These are phyloP conservation scores for Diplocarpon mali DNA, from an alignment of 2,329 filamentous ascomycete genomes.

Conservation along the genomic window DNA sequence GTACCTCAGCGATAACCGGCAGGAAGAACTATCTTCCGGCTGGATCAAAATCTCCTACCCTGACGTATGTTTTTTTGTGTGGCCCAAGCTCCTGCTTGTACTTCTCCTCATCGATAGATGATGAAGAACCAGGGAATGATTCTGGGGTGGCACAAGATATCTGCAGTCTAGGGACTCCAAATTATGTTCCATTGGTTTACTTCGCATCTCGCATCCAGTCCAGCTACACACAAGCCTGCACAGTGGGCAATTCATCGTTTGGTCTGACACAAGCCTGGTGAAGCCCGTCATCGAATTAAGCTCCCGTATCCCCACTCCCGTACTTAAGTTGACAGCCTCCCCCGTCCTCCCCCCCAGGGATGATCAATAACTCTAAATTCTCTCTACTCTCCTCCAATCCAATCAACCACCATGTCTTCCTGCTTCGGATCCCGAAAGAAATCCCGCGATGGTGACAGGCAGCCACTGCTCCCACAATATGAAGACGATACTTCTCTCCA, in stretches of 20 bases:
- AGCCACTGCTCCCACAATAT: slow-evolving; percentile 76
- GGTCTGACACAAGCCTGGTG: not conserved
- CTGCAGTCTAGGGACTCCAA: not conserved
- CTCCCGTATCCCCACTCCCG: slow-evolving; percentile 7
- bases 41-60: not conserved
- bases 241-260: not conserved
- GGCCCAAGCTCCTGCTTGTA: slow-evolving; percentile 1
- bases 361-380: no score
- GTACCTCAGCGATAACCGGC: no score
- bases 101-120: not conserved
- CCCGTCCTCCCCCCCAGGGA: not conserved
- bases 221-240: not conserved
- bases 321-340: not conserved
- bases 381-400: not conserved
- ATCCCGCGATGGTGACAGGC: slow-evolving; percentile 20
- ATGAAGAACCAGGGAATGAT: slow-evolving; percentile 1
- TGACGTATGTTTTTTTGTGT: slow-evolving; percentile 9
- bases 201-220: not conserved
- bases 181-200: not conserved
- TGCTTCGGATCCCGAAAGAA: slow-evolving; percentile 26
- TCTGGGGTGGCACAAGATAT: not conserved
- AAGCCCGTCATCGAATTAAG: slow-evolving; percentile 16
- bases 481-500: slow-evolving; percentile 71
- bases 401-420: slow-evolving; percentile 22
- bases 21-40: slow-evolving; percentile 1